phyloP scores from a whole-genome alignment of 2,329 filamentous ascomycete genomes.

The Ascocoryne sarcoides region DNA sequence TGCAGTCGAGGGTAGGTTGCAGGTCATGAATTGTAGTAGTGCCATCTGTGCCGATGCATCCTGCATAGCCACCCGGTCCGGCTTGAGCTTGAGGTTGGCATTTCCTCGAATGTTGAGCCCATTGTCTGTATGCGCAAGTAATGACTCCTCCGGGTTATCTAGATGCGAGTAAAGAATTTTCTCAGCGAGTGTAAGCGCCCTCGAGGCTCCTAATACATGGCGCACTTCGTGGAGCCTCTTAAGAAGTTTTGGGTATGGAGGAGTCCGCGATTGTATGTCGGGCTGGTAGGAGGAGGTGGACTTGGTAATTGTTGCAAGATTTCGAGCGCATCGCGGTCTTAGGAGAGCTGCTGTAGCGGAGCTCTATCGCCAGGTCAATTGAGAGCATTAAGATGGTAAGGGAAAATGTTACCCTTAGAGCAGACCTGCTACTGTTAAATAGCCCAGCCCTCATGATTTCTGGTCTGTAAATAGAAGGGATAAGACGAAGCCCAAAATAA shows the following conservation, averaged over 20 bases:
- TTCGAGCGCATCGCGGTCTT: slow-evolving; percentile 17
- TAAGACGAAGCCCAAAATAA: neutral
- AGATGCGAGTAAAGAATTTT: slow-evolving; percentile 98
- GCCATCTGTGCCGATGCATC: slow-evolving; percentile 99
- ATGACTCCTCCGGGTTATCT: slow-evolving; percentile 78
- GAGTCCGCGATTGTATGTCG: slow-evolving; percentile 33
- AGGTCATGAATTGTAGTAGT: slow-evolving; percentile 96
- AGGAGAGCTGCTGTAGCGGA: slow-evolving; percentile 9
- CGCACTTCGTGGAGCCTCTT: slow-evolving; percentile 67
- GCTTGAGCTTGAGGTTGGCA: slow-evolving; percentile 93
- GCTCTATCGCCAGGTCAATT: slow-evolving; percentile 20
- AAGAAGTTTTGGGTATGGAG: slow-evolving; percentile 76
- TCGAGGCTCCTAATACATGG: slow-evolving; percentile 56
- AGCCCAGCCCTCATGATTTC: slow-evolving; percentile 26
- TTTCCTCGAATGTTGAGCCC: slow-evolving; percentile 75
- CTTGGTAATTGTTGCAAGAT: slow-evolving; percentile 23
- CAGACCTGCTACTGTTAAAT: slow-evolving; percentile 26
- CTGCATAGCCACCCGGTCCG: slow-evolving; percentile 97
- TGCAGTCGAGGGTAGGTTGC: slow-evolving; percentile 77
- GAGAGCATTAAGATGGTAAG: neutral
- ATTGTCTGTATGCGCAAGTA: slow-evolving; percentile 75
- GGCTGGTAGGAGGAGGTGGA: slow-evolving; percentile 17
- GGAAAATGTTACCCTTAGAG: slow-evolving; percentile 21
- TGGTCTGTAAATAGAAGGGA: too few species aligned
- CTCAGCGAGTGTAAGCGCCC: slow-evolving; percentile 75